Conservation (phyloP, 2,329 filamentous ascomycete genomes). For the Graphiopsis chlorocephala region DNA sequence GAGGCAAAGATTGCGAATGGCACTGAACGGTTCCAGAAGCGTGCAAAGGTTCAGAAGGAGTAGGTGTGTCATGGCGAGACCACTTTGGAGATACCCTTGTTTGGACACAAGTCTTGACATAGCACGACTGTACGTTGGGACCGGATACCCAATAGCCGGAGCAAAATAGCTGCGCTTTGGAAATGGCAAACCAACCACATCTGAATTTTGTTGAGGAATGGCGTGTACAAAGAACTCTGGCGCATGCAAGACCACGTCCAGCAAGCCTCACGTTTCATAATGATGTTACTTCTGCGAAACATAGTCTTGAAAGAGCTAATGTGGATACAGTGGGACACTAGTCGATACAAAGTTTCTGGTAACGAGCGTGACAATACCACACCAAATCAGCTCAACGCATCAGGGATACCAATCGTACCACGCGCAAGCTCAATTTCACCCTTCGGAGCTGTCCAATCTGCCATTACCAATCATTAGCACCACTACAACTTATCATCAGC, state of each 20-base stretch:
- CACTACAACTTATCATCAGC: background rate
- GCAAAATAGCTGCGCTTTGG: background rate
- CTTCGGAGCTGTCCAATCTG: background rate
- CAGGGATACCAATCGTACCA: background rate
- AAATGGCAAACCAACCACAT: background rate
- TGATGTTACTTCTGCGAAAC: background rate
- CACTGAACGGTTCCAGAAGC: constrained; percentile 14
- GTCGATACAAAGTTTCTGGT: background rate
- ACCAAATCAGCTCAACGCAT: background rate
- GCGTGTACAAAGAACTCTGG: background rate
- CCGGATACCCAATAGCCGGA: background rate
- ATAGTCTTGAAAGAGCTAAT: no score
- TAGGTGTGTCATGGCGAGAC: background rate
- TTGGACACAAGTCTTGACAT: background rate
- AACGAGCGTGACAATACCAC: background rate
- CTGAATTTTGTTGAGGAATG: background rate
- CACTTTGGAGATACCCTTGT: background rate
- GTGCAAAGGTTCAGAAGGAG: background rate
- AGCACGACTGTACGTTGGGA: background rate
- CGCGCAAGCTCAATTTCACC: background rate
- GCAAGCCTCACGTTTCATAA: background rate
- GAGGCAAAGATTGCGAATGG: constrained; percentile 14
- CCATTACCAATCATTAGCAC: no score
- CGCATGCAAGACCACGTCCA: background rate
- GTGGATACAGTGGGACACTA: no score